Base-by-base conservation (phyloP, 2,329 filamentous ascomycete species). In the Simplicillium sp. region DNA sequence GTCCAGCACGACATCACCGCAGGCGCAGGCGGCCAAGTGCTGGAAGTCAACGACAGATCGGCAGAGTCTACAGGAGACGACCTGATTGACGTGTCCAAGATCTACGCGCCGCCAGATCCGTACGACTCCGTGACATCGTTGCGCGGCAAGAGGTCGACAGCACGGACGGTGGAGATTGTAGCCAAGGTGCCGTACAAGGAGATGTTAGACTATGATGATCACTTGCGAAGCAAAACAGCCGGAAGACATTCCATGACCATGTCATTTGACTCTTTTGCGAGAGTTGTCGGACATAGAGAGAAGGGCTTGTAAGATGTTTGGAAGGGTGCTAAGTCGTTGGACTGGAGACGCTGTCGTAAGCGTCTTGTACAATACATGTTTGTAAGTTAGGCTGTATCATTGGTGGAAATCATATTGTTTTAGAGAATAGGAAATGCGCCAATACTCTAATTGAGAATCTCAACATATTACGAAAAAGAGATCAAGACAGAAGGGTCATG, bases 121-220 rank as follows among this genome's bases (percentile, higher is more conserved):
- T 97, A 79, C 51, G 74, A 78, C 39, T 70, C 71, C 34, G 63
- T 75, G 37, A 71, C 72, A 18, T 90, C 67, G 57, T 67, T 65
- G 52, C 68, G 64, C 34, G 67, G 68, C 33, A 71, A 70, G 55
- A 70, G 67, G 50, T 69, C 62, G 31, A 64, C 61, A 29, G 61
- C 65, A 41, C 64, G 68, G 36, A 70, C 66, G 65, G 67, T 73
- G 43, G 73, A 82, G 38, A 87, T 98, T 50, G 80, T 83, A 11
- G 92, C 89, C 16, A 80, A 85, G 53, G 90, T 97, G 20, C 92
- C 92, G 28, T 70, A 97, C 52, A 94, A 92, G 64, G 90, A 97
- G 62, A 96, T 97, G 87, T 82, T 97, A 29, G 86, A 90, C 34
- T 98, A 97, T 60, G 70, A 97, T 51, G 87, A 87, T 58, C 86